Percentiles rank a stretch among this genome's conserved stretches.
Evolutionary conservation across 805 yeast genomes (phyloP).

Genomic region (Barnettozyma pratensis): DNA sequence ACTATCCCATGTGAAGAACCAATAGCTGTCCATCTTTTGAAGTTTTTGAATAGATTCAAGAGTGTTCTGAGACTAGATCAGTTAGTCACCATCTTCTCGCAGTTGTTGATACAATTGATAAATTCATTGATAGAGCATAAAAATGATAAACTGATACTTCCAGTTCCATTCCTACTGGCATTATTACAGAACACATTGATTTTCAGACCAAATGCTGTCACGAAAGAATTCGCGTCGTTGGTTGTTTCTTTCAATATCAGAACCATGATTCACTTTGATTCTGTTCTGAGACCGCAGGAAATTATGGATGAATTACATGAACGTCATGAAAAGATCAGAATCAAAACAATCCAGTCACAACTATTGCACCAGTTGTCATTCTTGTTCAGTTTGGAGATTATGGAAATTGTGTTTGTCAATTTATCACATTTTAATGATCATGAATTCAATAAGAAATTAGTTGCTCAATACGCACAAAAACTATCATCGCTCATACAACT

Average conservation of each 20-base stretch:
- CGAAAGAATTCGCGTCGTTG: constrained; percentile 22
- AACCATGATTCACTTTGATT: constrained; percentile 24
- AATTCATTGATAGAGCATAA: constrained; percentile 8
- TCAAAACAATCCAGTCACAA: constrained; percentile 38
- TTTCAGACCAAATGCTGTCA: constrained; percentile 61
- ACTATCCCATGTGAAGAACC: constrained; percentile 29
- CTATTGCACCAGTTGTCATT: constrained; percentile 47
- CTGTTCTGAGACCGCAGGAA: constrained; percentile 17
- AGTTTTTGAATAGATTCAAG: constrained; percentile 39
- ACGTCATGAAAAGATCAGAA: constrained; percentile 18
- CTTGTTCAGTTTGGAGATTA: constrained; percentile 47
- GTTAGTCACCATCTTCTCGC: constrained; percentile 39
- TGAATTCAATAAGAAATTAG: constrained; percentile 2
- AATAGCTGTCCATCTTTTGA: constrained; percentile 31
- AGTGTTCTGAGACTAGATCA: constrained; percentile 43
- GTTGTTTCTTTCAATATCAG: background rate
- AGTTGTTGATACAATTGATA: constrained; percentile 28
- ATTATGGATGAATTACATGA: constrained; percentile 21
- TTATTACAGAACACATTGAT: constrained; percentile 48
- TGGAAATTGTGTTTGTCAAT: constrained; percentile 39
- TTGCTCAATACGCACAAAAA: constrained; percentile 1
- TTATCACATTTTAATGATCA: constrained; percentile 7
- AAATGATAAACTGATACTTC: constrained; percentile 17
- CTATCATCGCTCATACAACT: constrained; percentile 30
- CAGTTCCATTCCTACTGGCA: constrained; percentile 58